A percentile compares a stretch with the other conserved stretches of the same genome.
Evolutionary conservation across 2,329 filamentous ascomycete genomes (phyloP).

Genomic region (Hymenoscyphus fructigenus): DNA sequence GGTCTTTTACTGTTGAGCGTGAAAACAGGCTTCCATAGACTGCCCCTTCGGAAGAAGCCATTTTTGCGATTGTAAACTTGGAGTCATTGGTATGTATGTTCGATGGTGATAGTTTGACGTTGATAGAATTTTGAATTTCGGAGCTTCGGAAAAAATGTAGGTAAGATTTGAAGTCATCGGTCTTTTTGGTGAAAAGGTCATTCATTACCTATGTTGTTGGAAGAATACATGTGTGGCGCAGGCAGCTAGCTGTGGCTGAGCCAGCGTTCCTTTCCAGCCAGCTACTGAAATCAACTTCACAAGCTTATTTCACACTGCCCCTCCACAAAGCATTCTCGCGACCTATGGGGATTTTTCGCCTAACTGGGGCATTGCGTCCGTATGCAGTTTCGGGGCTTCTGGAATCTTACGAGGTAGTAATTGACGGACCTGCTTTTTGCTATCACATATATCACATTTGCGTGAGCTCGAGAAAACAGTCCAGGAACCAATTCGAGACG

Average conservation of each 20-base stretch:
- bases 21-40: neutral
- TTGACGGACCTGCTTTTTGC: conserved; percentile 79
- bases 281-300: no score
- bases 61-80: neutral
- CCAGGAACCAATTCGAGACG: conserved; percentile 48
- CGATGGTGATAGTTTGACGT: no score
- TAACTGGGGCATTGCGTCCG: conserved; percentile 53
- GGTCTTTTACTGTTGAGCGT: conserved; percentile 3
- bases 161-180: no score
- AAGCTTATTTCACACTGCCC: no score
- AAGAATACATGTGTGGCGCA: neutral
- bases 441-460: conserved; percentile 68
- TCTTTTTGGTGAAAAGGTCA: no score
- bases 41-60: neutral
- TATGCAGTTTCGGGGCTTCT: conserved; percentile 49
- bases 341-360: conserved; percentile 59
- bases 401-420: conserved; percentile 46
- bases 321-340: neutral
- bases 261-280: neutral
- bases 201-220: no score
- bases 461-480: conserved; percentile 40
- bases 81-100: neutral
- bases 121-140: no score
- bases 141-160: no score
- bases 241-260: neutral